phyloP scores from a whole-genome alignment of 805 yeast genomes.

The Saccharomycopsis sp. region DNA sequence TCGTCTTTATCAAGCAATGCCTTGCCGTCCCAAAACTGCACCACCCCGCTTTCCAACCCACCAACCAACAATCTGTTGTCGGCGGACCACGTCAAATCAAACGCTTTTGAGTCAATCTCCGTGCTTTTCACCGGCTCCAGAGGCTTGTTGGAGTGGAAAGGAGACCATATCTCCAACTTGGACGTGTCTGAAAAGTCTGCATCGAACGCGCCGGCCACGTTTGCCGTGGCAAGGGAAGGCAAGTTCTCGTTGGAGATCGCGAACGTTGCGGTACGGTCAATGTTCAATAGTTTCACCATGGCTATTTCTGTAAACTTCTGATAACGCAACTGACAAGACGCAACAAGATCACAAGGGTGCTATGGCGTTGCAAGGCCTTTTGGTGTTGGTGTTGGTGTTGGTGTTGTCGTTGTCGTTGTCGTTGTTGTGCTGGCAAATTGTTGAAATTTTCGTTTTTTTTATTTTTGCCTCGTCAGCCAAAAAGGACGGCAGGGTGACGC shows the following conservation, averaged over 20 bases:
- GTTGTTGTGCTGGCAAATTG: no score
- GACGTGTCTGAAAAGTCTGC: slow-evolving; percentile 76
- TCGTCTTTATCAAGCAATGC: slow-evolving; percentile 35
- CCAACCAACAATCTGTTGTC: slow-evolving; percentile 67
- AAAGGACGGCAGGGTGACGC: no score
- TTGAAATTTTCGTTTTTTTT: no score
- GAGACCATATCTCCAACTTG: slow-evolving; percentile 70
- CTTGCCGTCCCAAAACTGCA: slow-evolving; percentile 68
- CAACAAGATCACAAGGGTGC: no score
- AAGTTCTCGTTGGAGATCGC: slow-evolving; percentile 81
- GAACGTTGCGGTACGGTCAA: slow-evolving; percentile 82
- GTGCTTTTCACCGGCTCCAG: slow-evolving; percentile 31
- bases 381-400: no score
- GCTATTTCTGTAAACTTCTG: neutral
- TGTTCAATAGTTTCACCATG: slow-evolving; percentile 63
- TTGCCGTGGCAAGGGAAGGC: slow-evolving; percentile 81
- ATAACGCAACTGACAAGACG: neutral
- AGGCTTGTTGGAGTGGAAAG: slow-evolving; percentile 29
- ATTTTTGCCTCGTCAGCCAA: no score
- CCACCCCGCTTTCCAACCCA: slow-evolving; percentile 74
- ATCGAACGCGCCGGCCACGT: slow-evolving; percentile 94
- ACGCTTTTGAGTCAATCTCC: slow-evolving; percentile 53
- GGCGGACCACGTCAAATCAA: slow-evolving; percentile 78
- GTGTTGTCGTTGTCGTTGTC: no score
- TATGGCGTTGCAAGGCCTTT: no score